Evolutionary conservation across 768 basidiomycete species (phyloP).

Genomic region (Tephrocybe sp.): DNA sequence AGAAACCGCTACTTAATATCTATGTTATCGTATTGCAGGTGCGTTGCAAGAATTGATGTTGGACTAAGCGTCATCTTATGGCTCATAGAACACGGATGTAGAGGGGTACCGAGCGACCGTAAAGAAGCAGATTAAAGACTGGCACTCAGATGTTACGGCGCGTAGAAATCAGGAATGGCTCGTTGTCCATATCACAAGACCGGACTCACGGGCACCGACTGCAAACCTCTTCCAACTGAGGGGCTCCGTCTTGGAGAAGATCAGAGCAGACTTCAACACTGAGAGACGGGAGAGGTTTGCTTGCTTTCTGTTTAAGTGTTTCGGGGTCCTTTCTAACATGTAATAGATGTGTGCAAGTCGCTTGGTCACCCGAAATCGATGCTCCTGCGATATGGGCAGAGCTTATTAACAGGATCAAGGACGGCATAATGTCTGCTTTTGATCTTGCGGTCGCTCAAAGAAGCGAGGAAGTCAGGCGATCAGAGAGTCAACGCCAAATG

Average conservation of each 20-base stretch:
- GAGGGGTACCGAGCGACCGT: constrained; percentile 79
- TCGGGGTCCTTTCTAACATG: constrained; percentile 16
- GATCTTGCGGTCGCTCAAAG: constrained; percentile 74
- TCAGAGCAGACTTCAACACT: constrained; percentile 88
- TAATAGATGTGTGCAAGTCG: constrained; percentile 76
- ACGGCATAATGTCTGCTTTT: constrained; percentile 82
- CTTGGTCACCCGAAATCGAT: constrained; percentile 69
- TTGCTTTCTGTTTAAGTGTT: neutral
- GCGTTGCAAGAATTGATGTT: constrained; percentile 18
- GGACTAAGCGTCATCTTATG: constrained; percentile 6
- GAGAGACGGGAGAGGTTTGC: constrained; percentile 82
- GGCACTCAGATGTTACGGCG: constrained; percentile 66
- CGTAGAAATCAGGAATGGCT: constrained; percentile 93
- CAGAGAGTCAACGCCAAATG: constrained; percentile 87
- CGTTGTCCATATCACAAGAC: constrained; percentile 81
- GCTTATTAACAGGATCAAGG: constrained; percentile 85
- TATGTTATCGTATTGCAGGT: constrained; percentile 92
- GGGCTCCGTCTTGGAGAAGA: constrained; percentile 83
- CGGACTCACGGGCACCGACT: constrained; percentile 58
- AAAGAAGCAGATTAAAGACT: constrained; percentile 90
- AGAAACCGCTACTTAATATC: constrained; percentile 84
- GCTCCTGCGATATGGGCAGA: constrained; percentile 88
- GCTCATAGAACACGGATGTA: constrained; percentile 51
- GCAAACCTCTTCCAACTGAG: constrained; percentile 83
- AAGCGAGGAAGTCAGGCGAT: constrained; percentile 89